phyloP scores from a whole-genome alignment of 1,139 yeast species.

The Pichia sp. region DNA sequence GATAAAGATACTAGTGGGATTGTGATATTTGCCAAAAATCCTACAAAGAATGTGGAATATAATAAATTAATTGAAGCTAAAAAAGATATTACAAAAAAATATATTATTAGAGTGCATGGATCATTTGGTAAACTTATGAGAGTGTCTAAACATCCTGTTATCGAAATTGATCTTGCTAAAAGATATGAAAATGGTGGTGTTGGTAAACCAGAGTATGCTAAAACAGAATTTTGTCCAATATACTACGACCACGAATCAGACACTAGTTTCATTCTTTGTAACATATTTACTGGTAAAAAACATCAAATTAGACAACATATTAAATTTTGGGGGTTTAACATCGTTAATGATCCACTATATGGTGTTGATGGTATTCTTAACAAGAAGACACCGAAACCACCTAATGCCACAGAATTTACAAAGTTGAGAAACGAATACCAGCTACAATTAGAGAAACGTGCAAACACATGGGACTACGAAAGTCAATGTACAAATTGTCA shows the following conservation, averaged over 20 bases:
- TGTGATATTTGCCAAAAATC: constrained; percentile 48
- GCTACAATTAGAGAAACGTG: constrained; percentile 3
- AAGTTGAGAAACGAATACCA: constrained; percentile 4
- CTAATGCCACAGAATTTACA: constrained; percentile 16
- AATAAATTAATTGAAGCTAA: constrained; percentile 23
- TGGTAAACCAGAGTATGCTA: constrained; percentile 29
- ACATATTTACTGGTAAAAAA: constrained; percentile 65
- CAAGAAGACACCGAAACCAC: constrained; percentile 8
- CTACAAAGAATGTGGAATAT: constrained; percentile 33
- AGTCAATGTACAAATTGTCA: constrained; percentile 42
- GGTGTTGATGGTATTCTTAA: constrained; percentile 20
- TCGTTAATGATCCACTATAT: constrained; percentile 63
- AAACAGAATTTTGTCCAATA: constrained; percentile 34
- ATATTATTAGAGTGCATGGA: constrained; percentile 57
- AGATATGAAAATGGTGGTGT: constrained; percentile 20
- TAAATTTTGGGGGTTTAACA: constrained; percentile 56
- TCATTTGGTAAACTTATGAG: constrained; percentile 39
- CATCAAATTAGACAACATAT: constrained; percentile 73
- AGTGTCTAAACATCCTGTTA: constrained; percentile 14
- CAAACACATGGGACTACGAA: constrained; percentile 9
- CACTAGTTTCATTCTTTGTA: constrained; percentile 52
- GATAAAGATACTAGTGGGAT: constrained; percentile 72
- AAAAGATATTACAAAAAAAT: constrained; percentile 37
- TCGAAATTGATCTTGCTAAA: constrained; percentile 20
- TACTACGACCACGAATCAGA: constrained; percentile 30